These are phyloP conservation scores for Jimgerdemannia flammicorona DNA, from an alignment of 192 early-diverging fungal species.

Conservation along the genomic window DNA sequence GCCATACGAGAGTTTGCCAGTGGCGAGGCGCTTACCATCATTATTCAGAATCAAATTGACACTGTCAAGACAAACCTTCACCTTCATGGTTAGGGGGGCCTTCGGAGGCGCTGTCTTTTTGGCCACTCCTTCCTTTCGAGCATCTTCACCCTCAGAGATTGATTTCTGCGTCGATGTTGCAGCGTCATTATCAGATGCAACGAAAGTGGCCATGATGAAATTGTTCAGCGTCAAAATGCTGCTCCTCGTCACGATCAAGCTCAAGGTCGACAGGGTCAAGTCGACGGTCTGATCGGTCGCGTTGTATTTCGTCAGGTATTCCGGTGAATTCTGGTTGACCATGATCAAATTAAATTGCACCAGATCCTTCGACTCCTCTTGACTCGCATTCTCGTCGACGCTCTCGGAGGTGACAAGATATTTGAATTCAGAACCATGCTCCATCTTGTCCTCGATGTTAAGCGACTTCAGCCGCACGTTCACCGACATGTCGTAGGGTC, in stretches of 20 bases:
- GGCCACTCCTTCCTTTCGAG: constrained; percentile 7
- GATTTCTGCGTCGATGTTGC: neutral
- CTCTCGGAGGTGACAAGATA: constrained; percentile 57
- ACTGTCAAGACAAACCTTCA: constrained; percentile 72
- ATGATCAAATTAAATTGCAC: constrained; percentile 70
- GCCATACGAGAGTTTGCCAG: constrained; percentile 66
- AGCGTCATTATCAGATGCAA: constrained; percentile 19
- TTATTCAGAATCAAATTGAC: constrained; percentile 82
- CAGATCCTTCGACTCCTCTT: constrained; percentile 54
- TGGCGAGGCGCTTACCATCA: constrained; percentile 73
- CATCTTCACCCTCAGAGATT: neutral
- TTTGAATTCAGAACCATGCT: constrained; percentile 44
- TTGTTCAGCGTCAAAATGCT: constrained; percentile 84
- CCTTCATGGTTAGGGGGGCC: constrained; percentile 62
- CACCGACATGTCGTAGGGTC: constrained; percentile 72
- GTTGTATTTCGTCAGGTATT: constrained; percentile 68
- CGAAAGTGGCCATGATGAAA: constrained; percentile 76
- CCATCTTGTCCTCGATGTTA: constrained; percentile 68
- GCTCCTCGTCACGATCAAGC: constrained; percentile 80
- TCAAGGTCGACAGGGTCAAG: constrained; percentile 72
- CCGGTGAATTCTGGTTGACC: constrained; percentile 66
- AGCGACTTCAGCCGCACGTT: constrained; percentile 76
- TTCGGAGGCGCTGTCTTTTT: neutral
- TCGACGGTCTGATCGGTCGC: constrained; percentile 80
- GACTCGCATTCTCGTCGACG: constrained; percentile 32